These are phyloP conservation scores for Galeopsis tetrahit DNA, from an alignment of 257 asterid genomes.

Conservation along the genomic window DNA sequence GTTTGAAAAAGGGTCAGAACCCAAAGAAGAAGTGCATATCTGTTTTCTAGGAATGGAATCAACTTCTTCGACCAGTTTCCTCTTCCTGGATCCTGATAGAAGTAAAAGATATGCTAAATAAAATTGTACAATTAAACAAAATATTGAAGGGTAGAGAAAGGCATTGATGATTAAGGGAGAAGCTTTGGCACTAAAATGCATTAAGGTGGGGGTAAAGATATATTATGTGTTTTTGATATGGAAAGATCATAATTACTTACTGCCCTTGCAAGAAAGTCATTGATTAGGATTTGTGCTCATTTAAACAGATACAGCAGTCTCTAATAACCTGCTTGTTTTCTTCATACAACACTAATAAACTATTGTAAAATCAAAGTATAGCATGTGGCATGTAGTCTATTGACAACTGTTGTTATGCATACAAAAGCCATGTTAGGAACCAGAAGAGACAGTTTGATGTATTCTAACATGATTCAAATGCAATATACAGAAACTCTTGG, in stretches of 20 bases:
- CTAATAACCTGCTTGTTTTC: constrained; percentile 4
- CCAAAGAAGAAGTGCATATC: constrained; percentile 33
- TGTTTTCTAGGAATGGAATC: constrained; percentile 40
- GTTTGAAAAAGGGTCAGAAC: constrained; percentile 41
- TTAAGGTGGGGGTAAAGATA: background rate
- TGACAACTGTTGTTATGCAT: background rate
- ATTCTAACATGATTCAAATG: background rate
- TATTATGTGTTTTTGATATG: background rate
- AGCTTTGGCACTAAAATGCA: constrained; percentile 24
- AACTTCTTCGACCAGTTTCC: constrained; percentile 52
- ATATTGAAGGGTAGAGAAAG: constrained; percentile 8
- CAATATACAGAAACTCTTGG: constrained; percentile 11
- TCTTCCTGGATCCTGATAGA: constrained; percentile 55
- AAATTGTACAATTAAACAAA: background rate
- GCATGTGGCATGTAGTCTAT: background rate
- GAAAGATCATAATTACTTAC: background rate
- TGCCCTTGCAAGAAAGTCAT: background rate
- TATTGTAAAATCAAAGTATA: background rate
- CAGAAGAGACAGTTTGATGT: background rate
- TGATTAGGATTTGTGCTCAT: background rate
- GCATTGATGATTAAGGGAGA: constrained; percentile 23
- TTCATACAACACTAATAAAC: background rate
- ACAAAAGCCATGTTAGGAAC: background rate
- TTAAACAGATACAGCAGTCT: background rate
- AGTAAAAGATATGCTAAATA: background rate